A percentile compares a stretch with the other conserved stretches of the same genome.
These are phyloP conservation scores for Calonectria pseudoreteaudii DNA, from an alignment of 2,329 filamentous ascomycete species.

Conservation along the genomic window DNA sequence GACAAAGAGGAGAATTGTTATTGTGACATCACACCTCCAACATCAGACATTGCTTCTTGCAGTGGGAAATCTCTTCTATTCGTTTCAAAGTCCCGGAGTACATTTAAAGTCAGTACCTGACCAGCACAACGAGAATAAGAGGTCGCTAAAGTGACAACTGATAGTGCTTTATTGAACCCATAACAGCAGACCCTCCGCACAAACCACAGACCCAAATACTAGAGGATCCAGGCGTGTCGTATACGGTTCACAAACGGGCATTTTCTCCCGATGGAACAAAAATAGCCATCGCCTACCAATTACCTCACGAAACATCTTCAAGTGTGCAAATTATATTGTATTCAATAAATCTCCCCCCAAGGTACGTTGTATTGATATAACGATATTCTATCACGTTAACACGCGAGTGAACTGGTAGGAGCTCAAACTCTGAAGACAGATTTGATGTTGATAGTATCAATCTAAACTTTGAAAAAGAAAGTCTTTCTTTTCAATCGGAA, in stretches of 20 bases:
- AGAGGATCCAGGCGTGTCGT: neutral
- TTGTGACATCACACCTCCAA: neutral
- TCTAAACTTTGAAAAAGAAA: neutral
- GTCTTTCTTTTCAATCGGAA: neutral
- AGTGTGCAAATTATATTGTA: neutral
- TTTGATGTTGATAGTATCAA: neutral
- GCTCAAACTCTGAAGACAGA: neutral
- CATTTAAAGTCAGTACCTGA: neutral
- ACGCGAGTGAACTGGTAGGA: neutral
- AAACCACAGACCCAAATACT: neutral
- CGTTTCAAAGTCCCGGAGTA: neutral
- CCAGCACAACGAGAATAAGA: neutral
- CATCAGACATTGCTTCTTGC: neutral
- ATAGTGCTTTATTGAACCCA: neutral
- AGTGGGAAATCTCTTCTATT: neutral
- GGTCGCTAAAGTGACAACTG: neutral
- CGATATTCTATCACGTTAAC: neutral
- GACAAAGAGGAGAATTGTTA: neutral
- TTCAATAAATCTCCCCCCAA: neutral
- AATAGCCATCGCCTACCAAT: neutral
- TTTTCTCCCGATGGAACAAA: neutral
- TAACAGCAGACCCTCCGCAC: neutral
- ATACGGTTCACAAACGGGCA: neutral
- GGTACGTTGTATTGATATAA: neutral
- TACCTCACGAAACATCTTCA: neutral